These are phyloP conservation scores for Gaertneriomyces sp. DNA, from an alignment of 192 early-diverging fungal genomes.

Conservation along the genomic window DNA sequence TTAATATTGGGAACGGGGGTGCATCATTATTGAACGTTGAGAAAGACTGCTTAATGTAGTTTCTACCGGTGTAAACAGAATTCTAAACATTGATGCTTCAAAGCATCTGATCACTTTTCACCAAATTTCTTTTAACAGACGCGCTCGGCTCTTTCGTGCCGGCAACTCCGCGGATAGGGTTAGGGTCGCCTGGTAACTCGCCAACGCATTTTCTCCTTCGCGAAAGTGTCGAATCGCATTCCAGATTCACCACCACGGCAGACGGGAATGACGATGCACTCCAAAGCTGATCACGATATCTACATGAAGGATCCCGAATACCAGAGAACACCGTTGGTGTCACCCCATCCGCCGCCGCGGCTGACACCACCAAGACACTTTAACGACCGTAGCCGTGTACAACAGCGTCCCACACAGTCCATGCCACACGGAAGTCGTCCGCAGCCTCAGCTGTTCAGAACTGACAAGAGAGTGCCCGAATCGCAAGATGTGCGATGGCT, in stretches of 20 bases:
- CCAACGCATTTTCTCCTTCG: too few relatives aligned
- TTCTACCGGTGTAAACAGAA: neutral
- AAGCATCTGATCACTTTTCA: too few relatives aligned
- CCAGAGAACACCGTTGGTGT: conserved; percentile 28
- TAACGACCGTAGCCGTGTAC: neutral
- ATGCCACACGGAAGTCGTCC: neutral
- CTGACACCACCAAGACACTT: conserved; percentile 18
- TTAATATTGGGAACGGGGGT: conserved; percentile 11
- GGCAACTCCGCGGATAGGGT: too few relatives aligned
- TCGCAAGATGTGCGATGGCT: conserved; percentile 22
- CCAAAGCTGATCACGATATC: neutral
- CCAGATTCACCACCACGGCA: neutral
- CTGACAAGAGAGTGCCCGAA: conserved; percentile 8
- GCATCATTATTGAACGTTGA: conserved; percentile 20
- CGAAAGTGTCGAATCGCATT: too few relatives aligned
- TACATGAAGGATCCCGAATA: conserved; percentile 32
- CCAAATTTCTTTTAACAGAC: neutral
- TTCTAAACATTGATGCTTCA: neutral
- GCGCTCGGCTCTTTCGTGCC: too few relatives aligned
- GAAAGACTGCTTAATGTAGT: conserved; percentile 10
- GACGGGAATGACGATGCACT: conserved; percentile 2
- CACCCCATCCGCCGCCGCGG: conserved; percentile 33
- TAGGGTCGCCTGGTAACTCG: too few relatives aligned
- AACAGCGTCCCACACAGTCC: neutral
- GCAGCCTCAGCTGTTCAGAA: neutral